phyloP scores from a whole-genome alignment of 2,329 filamentous ascomycete species.

The Pezicula radicicola region DNA sequence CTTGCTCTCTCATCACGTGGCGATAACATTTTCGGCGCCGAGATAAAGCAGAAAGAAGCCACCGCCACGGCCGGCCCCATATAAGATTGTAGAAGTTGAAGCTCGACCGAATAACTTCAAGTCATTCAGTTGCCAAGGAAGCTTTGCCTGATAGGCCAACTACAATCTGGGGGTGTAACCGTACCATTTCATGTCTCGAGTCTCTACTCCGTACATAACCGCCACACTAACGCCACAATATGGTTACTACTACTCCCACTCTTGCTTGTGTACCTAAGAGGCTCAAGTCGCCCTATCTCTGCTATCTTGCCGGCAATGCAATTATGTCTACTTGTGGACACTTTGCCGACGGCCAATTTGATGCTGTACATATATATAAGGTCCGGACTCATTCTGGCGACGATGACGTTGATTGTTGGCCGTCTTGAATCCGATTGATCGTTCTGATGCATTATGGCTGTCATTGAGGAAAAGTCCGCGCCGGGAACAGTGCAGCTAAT shows the following conservation, averaged over 20 bases:
- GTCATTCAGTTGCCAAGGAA: too few relatives aligned
- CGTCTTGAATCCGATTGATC: neutral
- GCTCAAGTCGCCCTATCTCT: neutral
- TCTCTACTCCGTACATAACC: neutral
- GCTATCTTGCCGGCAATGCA: neutral
- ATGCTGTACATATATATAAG: neutral
- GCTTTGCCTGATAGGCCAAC: too few relatives aligned
- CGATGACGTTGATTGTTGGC: neutral
- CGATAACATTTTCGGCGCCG: neutral
- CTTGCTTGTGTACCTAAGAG: neutral
- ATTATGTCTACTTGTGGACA: neutral
- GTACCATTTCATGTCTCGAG: too few relatives aligned
- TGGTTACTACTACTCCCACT: neutral
- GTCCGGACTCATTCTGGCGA: neutral
- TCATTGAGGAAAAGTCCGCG: conserved; percentile 13
- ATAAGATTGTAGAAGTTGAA: neutral
- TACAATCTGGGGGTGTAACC: too few relatives aligned
- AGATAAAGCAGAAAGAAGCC: neutral
- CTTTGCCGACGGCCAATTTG: neutral
- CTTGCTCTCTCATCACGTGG: too few relatives aligned
- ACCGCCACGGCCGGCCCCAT: neutral
- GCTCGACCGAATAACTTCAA: too few relatives aligned
- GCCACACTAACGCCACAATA: neutral
- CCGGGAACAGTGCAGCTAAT: conserved; percentile 27
- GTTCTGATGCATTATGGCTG: conserved; percentile 7